A percentile compares a stretch with the other conserved stretches of the same genome.
These are phyloP conservation scores for Linum trigynum DNA, from an alignment of 345 rosid genomes.

Conservation along the genomic window DNA sequence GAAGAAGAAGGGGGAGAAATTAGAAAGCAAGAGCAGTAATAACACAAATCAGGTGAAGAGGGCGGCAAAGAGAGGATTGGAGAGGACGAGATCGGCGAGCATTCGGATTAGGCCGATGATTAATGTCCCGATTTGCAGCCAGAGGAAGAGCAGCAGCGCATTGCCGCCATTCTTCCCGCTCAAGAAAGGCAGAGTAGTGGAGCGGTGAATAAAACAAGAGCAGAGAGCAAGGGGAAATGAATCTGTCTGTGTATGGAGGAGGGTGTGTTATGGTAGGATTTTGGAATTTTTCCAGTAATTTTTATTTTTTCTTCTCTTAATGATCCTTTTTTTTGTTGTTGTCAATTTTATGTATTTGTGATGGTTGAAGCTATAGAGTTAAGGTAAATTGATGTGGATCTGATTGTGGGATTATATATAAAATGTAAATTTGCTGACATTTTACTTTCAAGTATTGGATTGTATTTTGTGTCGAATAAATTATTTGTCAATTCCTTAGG, in stretches of 20 bases:
- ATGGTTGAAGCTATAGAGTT: no score
- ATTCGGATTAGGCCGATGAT: slow-evolving; percentile 81
- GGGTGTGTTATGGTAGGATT: not conserved
- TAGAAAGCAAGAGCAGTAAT: no score
- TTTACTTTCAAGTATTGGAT: no score
- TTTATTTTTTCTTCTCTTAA: not conserved
- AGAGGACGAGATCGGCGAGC: slow-evolving; percentile 68
- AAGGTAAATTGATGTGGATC: not conserved
- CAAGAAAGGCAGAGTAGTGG: slow-evolving; percentile 50
- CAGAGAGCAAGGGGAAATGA: no score
- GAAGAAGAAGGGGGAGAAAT: slow-evolving; percentile 25
- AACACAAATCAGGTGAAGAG: slow-evolving; percentile 38
- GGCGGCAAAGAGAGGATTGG: slow-evolving; percentile 56
- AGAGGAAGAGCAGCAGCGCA: slow-evolving; percentile 30
- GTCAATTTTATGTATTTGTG: no score
- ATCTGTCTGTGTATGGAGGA: not conserved
- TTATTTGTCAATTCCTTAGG: no score
- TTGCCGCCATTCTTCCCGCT: slow-evolving; percentile 65
- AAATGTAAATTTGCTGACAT: not conserved
- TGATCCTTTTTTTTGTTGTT: no score
- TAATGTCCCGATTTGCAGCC: slow-evolving; percentile 69
- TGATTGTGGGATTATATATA: not conserved
- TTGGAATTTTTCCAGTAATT: no score
- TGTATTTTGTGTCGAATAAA: not conserved
- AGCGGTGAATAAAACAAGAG: slow-evolving; percentile 17